These are phyloP conservation scores for Tetrapisispora pingtungensis DNA, from an alignment of 805 yeast species.

Conservation along the genomic window DNA sequence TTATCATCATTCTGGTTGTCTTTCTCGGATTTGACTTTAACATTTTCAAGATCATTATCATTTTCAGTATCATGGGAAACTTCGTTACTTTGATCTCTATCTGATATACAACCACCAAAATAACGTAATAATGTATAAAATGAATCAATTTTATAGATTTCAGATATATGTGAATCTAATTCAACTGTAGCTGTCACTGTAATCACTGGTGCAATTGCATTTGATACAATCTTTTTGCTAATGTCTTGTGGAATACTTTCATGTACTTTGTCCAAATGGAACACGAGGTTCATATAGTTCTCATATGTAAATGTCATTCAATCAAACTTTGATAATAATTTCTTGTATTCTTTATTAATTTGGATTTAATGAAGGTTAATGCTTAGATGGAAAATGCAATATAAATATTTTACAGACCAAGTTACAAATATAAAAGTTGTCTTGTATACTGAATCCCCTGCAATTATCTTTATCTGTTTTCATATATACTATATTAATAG, in stretches of 20 bases:
- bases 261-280: constrained; percentile 18
- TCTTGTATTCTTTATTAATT: too few species aligned
- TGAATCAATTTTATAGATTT: constrained; percentile 20
- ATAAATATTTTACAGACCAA: too few species aligned
- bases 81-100: constrained; percentile 27
- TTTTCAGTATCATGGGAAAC: not conserved
- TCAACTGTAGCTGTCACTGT: constrained; percentile 23
- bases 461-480: too few species aligned
- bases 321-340: not conserved
- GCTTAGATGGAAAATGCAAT: too few species aligned
- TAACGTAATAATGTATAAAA: constrained; percentile 23
- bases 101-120: constrained; percentile 29
- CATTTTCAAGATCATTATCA: not conserved
- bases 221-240: constrained; percentile 24
- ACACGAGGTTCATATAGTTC: constrained; percentile 23
- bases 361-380: too few species aligned
- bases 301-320: constrained; percentile 17
- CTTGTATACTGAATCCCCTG: too few species aligned
- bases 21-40: not conserved
- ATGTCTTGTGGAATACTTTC: constrained; percentile 26
- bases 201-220: constrained; percentile 28
- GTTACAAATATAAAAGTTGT: too few species aligned
- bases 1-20: not conserved
- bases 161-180: constrained; percentile 23
- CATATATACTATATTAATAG: too few species aligned